Conservation (phyloP, 1,284 basidiomycete genomes). For the Trametes polyzona region DNA sequence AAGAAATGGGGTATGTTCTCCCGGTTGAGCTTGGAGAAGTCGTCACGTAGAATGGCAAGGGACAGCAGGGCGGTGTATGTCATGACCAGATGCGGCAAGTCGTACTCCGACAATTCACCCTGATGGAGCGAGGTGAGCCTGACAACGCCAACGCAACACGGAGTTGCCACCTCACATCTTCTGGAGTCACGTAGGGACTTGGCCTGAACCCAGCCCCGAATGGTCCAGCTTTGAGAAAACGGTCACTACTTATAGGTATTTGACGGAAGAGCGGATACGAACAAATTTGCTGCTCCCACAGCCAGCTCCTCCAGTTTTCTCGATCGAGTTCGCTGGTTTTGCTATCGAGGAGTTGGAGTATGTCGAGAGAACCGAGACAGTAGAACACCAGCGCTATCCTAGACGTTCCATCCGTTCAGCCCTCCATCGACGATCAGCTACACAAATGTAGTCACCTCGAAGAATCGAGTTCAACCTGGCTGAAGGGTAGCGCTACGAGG, state of each 20-base stretch:
- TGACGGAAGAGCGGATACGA: conserved; percentile 1
- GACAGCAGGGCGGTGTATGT: conserved; percentile 87
- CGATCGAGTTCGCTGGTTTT: conserved; percentile 56
- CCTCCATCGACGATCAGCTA: neutral
- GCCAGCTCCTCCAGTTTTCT: conserved; percentile 78
- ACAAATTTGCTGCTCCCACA: conserved; percentile 85
- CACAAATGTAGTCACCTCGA: conserved; percentile 29
- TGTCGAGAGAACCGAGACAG: conserved; percentile 77
- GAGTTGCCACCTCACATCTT: conserved; percentile 25
- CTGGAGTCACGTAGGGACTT: conserved; percentile 64
- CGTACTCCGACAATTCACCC: conserved; percentile 45
- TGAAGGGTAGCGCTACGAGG: conserved; percentile 33
- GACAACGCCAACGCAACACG: neutral
- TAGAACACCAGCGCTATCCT: conserved; percentile 88
- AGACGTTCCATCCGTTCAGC: neutral
- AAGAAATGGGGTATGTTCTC: conserved; percentile 67
- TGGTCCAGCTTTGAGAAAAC: conserved; percentile 45
- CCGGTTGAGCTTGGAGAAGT: conserved; percentile 71
- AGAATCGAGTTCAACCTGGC: conserved; percentile 32
- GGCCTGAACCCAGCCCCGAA: conserved; percentile 79
- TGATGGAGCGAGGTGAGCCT: neutral
- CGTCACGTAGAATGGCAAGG: conserved; percentile 83
- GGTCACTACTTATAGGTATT: neutral
- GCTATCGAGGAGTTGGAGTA: conserved; percentile 60
- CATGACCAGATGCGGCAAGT: conserved; percentile 87